Base-by-base conservation (phyloP, 139 green algal genomes). In the Chlorella vulgaris region DNA sequence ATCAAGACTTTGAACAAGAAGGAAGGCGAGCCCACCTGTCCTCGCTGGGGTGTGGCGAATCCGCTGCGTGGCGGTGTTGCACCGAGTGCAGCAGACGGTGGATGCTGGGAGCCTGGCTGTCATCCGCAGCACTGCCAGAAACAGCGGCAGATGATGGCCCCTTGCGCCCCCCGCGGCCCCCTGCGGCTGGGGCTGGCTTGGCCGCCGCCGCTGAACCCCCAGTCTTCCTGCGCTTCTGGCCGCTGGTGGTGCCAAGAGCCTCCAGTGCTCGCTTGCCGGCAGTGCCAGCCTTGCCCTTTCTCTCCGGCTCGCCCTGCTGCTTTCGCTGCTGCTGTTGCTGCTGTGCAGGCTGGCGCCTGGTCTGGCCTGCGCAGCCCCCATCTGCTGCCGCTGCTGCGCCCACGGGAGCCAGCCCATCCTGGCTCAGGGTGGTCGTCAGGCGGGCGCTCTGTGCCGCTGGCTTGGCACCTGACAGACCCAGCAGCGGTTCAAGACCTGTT, bases 51-150 rank as follows among this genome's bases (percentile, higher is more conserved):
- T 42, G 65, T 18, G 43, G 73, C 36, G 73, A 67, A 22, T 24
- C 73, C 15, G 29, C 28, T 7, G 35, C 53, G 3, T 50, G 53
- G 7, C 73, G 73, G 7, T 53, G 51, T 36, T 79, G 35, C 35
- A 47, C 73, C 24, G 73, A 68, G n/a, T 69, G 73, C 73, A 79
- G 73, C 73, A 79, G 73, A 24, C 35, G 18, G 53, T 79, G 73
- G 26, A 79, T 67, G 73, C 73, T 79, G 18, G 62, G 73, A 0
- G 35, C 50, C 73, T 79, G 73, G 53, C 53, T 68, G 7, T 51
- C 53, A 1, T 79, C 73, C 7, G 51, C 51, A 35, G 35, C 35
- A 29, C 50, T 6, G 0, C 40, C 35, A 8, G 21, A 38, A 4
- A 42, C 35, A 28, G 42, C 47, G 47, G 47, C 47, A 58, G 47